phyloP scores from a whole-genome alignment of 768 basidiomycete genomes.

The Candolleomyces efflorescens region DNA sequence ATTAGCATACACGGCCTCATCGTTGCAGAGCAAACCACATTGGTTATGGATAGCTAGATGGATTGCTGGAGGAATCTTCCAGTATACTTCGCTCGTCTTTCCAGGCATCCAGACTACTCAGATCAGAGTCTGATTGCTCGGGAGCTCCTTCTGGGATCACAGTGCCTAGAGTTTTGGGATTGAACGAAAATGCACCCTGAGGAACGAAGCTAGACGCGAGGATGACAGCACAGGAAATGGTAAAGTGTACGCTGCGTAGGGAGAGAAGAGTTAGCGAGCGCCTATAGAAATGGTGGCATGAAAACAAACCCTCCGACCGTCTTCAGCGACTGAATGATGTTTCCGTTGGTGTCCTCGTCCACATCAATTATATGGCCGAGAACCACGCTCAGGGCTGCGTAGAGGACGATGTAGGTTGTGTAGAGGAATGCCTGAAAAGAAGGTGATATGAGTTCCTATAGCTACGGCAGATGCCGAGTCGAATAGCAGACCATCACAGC shows the following conservation, averaged over 20 bases:
- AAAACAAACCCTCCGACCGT: slow-evolving; percentile 23
- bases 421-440: slow-evolving; percentile 24
- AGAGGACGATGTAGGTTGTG: slow-evolving; percentile 29
- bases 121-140: too few relatives aligned
- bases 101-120: too few relatives aligned
- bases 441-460: neutral
- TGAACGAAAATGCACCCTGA: slow-evolving; percentile 23
- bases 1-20: too few relatives aligned
- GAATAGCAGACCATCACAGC: slow-evolving; percentile 19
- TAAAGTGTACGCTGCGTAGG: slow-evolving; percentile 21
- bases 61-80: too few relatives aligned
- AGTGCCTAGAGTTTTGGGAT: slow-evolving; percentile 18
- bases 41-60: too few relatives aligned
- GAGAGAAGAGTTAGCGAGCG: too few relatives aligned
- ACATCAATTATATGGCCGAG: slow-evolving; percentile 29
- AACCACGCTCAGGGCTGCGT: slow-evolving; percentile 12
- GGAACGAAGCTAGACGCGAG: slow-evolving; percentile 26
- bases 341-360: slow-evolving; percentile 17
- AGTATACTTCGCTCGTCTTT: too few relatives aligned
- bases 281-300: neutral
- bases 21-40: too few relatives aligned
- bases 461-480: too few relatives aligned
- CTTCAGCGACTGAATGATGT: slow-evolving; percentile 17
- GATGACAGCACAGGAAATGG: slow-evolving; percentile 24
- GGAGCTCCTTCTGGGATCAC: too few relatives aligned